Evolutionary conservation across 495 filamentous ascomycete genomes (phyloP).

Genomic region (Penicillium waksmanii): DNA sequence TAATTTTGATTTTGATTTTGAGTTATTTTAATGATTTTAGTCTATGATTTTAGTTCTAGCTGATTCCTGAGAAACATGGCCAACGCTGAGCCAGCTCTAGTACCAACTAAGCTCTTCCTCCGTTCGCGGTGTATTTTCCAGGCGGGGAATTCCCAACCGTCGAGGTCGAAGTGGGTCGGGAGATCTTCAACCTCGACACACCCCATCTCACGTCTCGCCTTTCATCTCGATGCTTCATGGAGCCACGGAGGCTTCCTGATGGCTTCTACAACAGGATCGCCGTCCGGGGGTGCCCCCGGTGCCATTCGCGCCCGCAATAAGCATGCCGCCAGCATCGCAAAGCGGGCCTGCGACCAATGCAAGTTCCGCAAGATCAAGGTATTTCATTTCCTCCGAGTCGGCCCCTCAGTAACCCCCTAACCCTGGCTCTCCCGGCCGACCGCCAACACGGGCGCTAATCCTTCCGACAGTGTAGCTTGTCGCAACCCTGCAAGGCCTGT

Average conservation of each 20-base stretch:
- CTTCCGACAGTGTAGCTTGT: constrained; percentile 41
- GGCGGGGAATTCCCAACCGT: constrained; percentile 4
- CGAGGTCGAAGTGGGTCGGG: not conserved
- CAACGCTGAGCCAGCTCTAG: too few relatives aligned
- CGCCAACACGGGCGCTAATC: constrained; percentile 19
- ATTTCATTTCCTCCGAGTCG: constrained; percentile 13
- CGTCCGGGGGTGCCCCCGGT: constrained; percentile 20
- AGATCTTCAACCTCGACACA: constrained; percentile 20
- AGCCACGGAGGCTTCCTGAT: constrained; percentile 20
- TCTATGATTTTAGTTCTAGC: too few relatives aligned
- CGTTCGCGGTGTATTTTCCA: not conserved
- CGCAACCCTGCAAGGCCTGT: constrained; percentile 45
- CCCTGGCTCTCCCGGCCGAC: not conserved
- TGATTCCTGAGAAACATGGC: too few relatives aligned
- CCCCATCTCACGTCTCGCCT: constrained; percentile 5
- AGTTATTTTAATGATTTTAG: too few relatives aligned
- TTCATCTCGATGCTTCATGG: constrained; percentile 17
- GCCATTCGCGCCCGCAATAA: constrained; percentile 38
- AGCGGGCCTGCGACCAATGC: constrained; percentile 48
- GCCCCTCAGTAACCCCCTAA: constrained; percentile 11
- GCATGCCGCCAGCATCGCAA: constrained; percentile 31
- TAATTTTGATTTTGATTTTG: too few relatives aligned
- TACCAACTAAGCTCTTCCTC: not conserved
- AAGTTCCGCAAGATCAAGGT: constrained; percentile 51
- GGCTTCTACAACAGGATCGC: constrained; percentile 28